Percentiles rank a stretch among this genome's conserved stretches.
phyloP scores from a whole-genome alignment of 805 yeast genomes.

The Teunomyces tritomae region DNA sequence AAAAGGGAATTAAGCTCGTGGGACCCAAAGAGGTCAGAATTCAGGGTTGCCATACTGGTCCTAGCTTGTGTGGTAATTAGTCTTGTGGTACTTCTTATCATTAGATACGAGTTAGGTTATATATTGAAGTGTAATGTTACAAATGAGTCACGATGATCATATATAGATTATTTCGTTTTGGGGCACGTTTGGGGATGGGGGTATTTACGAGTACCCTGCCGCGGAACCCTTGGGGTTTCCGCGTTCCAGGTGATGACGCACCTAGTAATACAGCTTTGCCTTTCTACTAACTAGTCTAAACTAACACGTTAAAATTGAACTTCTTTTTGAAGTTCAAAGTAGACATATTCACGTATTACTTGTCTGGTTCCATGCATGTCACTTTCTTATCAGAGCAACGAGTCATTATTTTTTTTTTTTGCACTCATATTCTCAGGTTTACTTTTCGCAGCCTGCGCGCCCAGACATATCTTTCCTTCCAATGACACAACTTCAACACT shows the following conservation, averaged over 20 bases:
- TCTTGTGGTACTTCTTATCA: not conserved
- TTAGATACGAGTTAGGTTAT: not conserved
- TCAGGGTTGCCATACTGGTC: not conserved
- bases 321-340: too few relatives aligned
- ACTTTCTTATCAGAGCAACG: too few relatives aligned
- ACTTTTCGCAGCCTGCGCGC: too few relatives aligned
- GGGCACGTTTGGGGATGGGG: not conserved
- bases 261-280: not conserved
- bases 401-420: too few relatives aligned
- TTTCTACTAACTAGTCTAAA: too few relatives aligned
- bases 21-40: constrained; percentile 4
- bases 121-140: not conserved
- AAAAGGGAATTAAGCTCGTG: constrained; percentile 10
- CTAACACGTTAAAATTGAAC: too few relatives aligned
- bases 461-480: too few relatives aligned
- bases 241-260: not conserved
- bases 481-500: too few relatives aligned
- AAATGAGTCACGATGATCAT: not conserved
- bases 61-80: not conserved
- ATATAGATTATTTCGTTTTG: not conserved
- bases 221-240: not conserved
- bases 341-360: too few relatives aligned
- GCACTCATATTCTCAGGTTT: too few relatives aligned
- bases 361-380: too few relatives aligned
- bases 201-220: too few relatives aligned